A percentile compares a stretch with the other conserved stretches of the same genome.
Conservation (phyloP, 2,329 filamentous ascomycete genomes). For the Pestalotiopsis sp. region DNA sequence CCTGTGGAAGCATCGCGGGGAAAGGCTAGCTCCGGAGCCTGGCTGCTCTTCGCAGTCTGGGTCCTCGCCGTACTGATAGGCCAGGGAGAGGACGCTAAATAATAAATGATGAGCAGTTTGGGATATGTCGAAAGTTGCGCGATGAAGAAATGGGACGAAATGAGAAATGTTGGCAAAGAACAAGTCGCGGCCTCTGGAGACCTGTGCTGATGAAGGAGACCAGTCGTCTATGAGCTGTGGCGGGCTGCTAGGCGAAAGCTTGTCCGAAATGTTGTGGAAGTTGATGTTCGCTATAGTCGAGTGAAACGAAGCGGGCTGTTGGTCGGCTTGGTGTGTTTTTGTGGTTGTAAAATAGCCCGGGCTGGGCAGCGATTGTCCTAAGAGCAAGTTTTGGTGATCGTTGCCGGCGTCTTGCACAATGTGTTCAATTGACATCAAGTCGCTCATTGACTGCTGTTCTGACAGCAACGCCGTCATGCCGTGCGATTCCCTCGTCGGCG, state of each 20-base stretch:
- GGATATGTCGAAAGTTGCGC: not conserved
- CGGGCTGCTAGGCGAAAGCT: not conserved
- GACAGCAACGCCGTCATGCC: not conserved
- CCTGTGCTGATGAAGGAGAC: not conserved
- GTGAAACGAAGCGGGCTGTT: not conserved
- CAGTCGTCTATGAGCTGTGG: conserved; percentile 1
- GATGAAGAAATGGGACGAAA: not conserved
- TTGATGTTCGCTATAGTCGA: not conserved
- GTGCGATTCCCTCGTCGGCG: not conserved
- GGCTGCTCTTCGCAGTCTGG: not conserved
- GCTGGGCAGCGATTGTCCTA: not conserved
- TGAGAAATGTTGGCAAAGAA: conserved; percentile 2
- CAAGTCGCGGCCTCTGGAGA: not conserved
- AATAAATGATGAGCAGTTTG: not conserved
- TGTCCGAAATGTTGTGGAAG: not conserved
- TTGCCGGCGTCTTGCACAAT: not conserved
- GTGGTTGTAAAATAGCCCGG: not conserved
- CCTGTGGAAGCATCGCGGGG: not conserved
- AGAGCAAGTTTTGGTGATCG: not conserved
- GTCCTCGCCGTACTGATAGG: conserved; percentile 5
- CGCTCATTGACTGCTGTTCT: not conserved
- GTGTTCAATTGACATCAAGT: not conserved
- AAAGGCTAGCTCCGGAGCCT: conserved; percentile 1
- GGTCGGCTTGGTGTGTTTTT: not conserved
- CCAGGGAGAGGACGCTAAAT: not conserved